Evolutionary conservation across 139 green algal species (phyloP), one percentile per base, ranked within the genome.

Genomic region (Tetratostichococcus sp.): DNA sequence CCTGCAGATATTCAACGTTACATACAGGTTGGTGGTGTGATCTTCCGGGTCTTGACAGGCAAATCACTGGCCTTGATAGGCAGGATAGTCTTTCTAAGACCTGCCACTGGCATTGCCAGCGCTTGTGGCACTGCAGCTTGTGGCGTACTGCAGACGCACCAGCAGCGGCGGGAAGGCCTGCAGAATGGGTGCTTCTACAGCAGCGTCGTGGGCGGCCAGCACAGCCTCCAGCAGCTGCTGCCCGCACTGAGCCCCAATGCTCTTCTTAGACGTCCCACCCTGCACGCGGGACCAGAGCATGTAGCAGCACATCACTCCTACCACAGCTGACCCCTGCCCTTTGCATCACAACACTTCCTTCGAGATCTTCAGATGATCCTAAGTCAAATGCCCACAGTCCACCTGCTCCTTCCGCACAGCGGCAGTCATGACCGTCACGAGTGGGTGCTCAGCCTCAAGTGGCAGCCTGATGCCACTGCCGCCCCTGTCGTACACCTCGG

Each of bases 401-500:
- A 77, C 79, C 79, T 83, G 59, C 26, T 65, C 79, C 32, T 80
- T 39, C 65, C 67, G 1, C 71, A 62, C 19, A 26, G 50, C 50
- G 50, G 50, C 50, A 17, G 50, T 69, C 39, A 91, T 26, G 1
- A 89, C 76, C 1, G 76, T 76, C 11, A 95, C 77, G 43, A 96
- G 73, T 1, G 86, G 80, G 71, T 90, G 71, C 30, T 77, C 72
- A 11, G 69, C 8, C 19, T 87, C 69, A 35, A 95, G 75, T 0
- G 89, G 89, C 43, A 94, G 67, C 66, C 82, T 76, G 35, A 92
- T 87, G 68, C n/a, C 65, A n/a, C 62, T 21, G 2, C 75, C 79
- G 1, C 70, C 83, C 17, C 77, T 73, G 33, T 91, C 76, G 32
- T 87, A 85, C 11, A 82, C 67, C 1, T 75, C 74, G 5, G 66